A percentile compares a stretch with the other conserved stretches of the same genome.
Evolutionary conservation across 805 yeast genomes (phyloP).

Genomic region (Yamadazyma tumulicola): DNA sequence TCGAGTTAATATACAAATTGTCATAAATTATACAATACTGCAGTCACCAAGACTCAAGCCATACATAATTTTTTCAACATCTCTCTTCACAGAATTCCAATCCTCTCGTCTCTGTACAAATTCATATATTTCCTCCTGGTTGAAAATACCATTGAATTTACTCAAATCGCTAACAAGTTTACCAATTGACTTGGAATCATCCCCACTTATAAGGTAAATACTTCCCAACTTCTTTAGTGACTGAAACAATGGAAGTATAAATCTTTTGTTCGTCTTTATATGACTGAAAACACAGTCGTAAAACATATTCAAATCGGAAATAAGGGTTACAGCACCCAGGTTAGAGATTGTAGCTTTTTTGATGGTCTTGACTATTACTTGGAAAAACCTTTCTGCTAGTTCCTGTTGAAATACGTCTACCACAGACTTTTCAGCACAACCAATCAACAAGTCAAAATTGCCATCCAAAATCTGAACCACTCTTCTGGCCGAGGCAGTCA

Average conservation of each 20-base stretch:
- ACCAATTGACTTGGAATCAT: constrained; percentile 81
- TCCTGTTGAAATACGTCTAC: constrained; percentile 94
- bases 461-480: constrained; percentile 61
- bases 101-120: constrained; percentile 85
- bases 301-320: constrained; percentile 76
- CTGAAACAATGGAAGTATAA: constrained; percentile 70
- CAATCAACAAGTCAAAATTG: constrained; percentile 70
- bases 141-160: constrained; percentile 82
- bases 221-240: constrained; percentile 85
- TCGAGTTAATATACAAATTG: too few species aligned
- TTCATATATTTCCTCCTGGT: constrained; percentile 92
- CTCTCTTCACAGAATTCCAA: constrained; percentile 72
- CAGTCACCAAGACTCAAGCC: constrained; percentile 86
- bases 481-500: constrained; percentile 61
- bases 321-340: constrained; percentile 78
- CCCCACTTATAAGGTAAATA: constrained; percentile 65
- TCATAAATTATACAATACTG: constrained; percentile 29
- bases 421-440: constrained; percentile 82
- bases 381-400: constrained; percentile 82
- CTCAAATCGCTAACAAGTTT: constrained; percentile 77
- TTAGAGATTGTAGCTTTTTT: constrained; percentile 69
- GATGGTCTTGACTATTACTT: constrained; percentile 68
- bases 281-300: constrained; percentile 59
- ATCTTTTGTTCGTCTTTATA: constrained; percentile 56
- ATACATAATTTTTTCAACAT: constrained; percentile 92